phyloP scores from a whole-genome alignment of 2,329 filamentous ascomycete genomes.

The Claviceps sp. region DNA sequence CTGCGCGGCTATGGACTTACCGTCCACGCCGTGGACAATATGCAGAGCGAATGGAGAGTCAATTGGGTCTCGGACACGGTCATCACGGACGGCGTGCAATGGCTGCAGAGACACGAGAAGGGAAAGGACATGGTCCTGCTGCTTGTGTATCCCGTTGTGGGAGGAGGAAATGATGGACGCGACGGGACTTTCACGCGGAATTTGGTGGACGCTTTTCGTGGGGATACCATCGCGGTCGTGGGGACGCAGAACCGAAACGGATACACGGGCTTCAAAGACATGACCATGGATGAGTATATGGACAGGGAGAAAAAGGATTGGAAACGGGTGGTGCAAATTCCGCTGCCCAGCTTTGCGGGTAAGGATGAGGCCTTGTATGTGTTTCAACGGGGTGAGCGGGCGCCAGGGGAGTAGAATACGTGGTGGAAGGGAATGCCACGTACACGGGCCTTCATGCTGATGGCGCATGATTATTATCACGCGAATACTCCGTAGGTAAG shows the following conservation, averaged over 20 bases:
- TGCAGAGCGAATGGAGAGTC: conserved; percentile 53
- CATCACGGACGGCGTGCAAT: conserved; percentile 45
- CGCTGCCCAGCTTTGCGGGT: conserved; percentile 60
- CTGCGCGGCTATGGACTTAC: conserved; percentile 43
- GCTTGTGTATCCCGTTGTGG: conserved; percentile 61
- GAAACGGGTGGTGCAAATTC: conserved; percentile 47
- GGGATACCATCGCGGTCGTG: conserved; percentile 54
- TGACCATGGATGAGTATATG: conserved; percentile 56
- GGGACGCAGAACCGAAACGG: conserved; percentile 65
- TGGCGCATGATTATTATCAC: no score
- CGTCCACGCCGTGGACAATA: conserved; percentile 52
- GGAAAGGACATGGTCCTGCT: conserved; percentile 47
- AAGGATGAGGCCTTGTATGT: conserved; percentile 66
- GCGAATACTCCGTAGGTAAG: no score
- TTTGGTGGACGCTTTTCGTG: conserved; percentile 46
- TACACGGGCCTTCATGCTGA: no score
- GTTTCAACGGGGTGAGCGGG: conserved; percentile 38
- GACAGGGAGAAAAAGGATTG: conserved; percentile 41
- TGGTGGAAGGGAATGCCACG: no score
- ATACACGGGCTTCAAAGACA: conserved; percentile 54
- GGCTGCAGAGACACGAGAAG: conserved; percentile 34
- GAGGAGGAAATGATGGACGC: conserved; percentile 44
- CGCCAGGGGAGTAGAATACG: conserved; percentile 8
- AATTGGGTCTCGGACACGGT: conserved; percentile 56
- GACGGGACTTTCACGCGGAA: conserved; percentile 51